Evolutionary conservation across 2,329 filamentous ascomycete genomes (phyloP).

Genomic region (Fusarium compactum): DNA sequence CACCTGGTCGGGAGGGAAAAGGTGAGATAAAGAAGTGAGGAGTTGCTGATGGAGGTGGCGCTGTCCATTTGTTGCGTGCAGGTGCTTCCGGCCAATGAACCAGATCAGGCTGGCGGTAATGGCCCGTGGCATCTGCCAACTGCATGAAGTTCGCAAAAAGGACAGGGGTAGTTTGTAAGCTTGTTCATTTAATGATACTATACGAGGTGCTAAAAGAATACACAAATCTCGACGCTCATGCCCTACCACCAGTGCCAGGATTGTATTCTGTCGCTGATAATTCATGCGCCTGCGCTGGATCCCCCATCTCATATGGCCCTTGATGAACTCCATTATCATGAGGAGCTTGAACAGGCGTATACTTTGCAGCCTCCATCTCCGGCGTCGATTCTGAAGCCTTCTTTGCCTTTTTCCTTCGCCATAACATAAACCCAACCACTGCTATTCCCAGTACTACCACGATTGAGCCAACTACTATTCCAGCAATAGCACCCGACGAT

Average conservation of each 20-base stretch:
- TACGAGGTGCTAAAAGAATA: too few relatives aligned
- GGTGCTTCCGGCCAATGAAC: too few relatives aligned
- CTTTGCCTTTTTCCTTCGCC: background rate
- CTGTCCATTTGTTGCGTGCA: too few relatives aligned
- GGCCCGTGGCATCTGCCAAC: too few relatives aligned
- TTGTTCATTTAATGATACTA: too few relatives aligned
- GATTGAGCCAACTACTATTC: background rate
- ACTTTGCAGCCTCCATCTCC: background rate
- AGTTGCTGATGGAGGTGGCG: too few relatives aligned
- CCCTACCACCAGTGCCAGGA: background rate
- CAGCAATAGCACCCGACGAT: background rate
- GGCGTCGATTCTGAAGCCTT: background rate
- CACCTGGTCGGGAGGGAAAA: too few relatives aligned
- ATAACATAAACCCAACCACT: background rate
- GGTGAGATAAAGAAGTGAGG: too few relatives aligned
- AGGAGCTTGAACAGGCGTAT: background rate
- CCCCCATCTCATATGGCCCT: slow-evolving; percentile 12
- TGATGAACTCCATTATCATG: background rate
- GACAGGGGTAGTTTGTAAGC: too few relatives aligned
- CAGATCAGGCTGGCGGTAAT: too few relatives aligned
- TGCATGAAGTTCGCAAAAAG: too few relatives aligned
- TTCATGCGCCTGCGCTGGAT: background rate
- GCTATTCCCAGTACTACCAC: background rate
- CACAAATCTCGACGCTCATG: too few relatives aligned
- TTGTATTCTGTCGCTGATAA: background rate